Percentiles rank a stretch among this genome's conserved stretches.
Evolutionary conservation across 1,284 basidiomycete genomes (phyloP).

Genomic region (Boletus semigastroideus): DNA sequence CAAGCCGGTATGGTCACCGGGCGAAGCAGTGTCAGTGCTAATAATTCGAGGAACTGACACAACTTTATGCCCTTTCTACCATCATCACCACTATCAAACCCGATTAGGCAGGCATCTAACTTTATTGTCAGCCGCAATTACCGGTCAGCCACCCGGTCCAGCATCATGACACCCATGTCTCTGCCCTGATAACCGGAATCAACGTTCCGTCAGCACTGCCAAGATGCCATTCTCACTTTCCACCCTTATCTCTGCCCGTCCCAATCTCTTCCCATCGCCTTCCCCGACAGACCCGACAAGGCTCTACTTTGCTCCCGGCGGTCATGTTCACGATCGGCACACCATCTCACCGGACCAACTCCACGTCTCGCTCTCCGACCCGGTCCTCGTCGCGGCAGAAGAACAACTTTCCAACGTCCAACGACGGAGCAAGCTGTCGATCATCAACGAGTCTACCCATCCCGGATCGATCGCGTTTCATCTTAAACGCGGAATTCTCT

Average conservation of each 20-base stretch:
- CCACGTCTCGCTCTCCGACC: constrained; percentile 25
- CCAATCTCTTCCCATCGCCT: not conserved
- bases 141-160: constrained; percentile 16
- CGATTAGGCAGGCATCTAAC: too few relatives aligned
- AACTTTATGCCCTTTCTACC: too few relatives aligned
- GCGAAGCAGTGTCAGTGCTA: too few relatives aligned
- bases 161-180: too few relatives aligned
- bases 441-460: not conserved
- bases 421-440: not conserved
- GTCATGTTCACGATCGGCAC: constrained; percentile 15
- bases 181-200: not conserved
- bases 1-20: too few relatives aligned
- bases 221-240: constrained; percentile 12
- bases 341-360: constrained; percentile 14
- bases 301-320: constrained; percentile 18
- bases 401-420: constrained; percentile 7
- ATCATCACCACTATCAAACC: too few relatives aligned
- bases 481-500: not conserved
- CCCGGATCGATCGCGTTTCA: not conserved
- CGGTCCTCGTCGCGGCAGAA: constrained; percentile 24
- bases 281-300: not conserved
- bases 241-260: constrained; percentile 1
- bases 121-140: not conserved
- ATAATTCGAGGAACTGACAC: too few relatives aligned
- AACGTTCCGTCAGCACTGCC: constrained; percentile 4